Evolutionary conservation across 129 eudicot genomes (phyloP), one percentile per base, ranked within the genome.

Genomic region (Lactuca saligna): DNA sequence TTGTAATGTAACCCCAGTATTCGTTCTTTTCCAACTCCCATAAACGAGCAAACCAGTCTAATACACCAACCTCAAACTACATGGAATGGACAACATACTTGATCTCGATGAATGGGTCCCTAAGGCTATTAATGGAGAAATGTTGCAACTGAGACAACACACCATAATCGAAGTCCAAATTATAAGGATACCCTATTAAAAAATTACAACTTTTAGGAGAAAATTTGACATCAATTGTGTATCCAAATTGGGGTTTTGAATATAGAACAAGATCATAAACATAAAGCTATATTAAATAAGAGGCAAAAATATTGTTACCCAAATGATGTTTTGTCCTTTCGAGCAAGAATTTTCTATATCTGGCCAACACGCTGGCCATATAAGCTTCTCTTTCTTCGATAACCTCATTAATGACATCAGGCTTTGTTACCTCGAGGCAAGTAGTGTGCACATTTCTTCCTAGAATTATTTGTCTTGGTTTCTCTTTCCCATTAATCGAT

Each of bases 91-190:
- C 29, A 25, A 1, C 29, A 25, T 25, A 25, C 1, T 25, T 25
- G 2, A 1, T 25, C 29, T 25, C 29, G 29, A 25, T 25, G 29
- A 25, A 25, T 25, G 29, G 29, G 29, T 25, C 29, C 29, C 29
- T 2, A 25, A 91, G 89, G 70, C 88, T 91, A 75, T 91, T 91
- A 4, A 91, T 91, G 44, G 98, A 88, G 80, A 90, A 91, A 84
- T 91, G 98, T 65, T 88, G 98, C 80, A 91, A 80, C 63, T 91
- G 98, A 20, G 80, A 76, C 37, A 91, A 81, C 44, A 95, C 96
- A 62, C 98, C 98, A 79, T 88, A 92, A 67, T 92, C 96, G 66
- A 92, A 92, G 79, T 92, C 98, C 71, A 92, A 76, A 72, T 92
- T 92, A 69, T 88, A 92, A n/a, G 98, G 98, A 79, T 92, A 92